Conservation (phyloP, 2,329 filamentous ascomycete genomes). For the Rutstroemia sp. region DNA sequence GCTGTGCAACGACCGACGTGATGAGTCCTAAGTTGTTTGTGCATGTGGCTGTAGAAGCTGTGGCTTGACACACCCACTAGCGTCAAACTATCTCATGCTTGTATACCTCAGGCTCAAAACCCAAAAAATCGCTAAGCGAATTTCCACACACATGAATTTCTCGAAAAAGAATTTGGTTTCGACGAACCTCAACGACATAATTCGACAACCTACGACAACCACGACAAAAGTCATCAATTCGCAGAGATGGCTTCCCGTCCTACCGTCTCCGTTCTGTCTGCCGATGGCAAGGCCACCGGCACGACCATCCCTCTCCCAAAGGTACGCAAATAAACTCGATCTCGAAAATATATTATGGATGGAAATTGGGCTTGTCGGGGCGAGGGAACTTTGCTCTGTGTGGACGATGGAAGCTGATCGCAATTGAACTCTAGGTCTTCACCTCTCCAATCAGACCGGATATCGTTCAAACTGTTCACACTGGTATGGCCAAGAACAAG, state of each 20-base stretch:
- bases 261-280: slow-evolving; percentile 94
- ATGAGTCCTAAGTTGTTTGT: not conserved
- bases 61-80: no score
- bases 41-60: not conserved
- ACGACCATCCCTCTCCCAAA: slow-evolving; percentile 87
- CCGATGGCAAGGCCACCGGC: slow-evolving; percentile 88
- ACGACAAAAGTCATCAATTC: slow-evolving; percentile 26
- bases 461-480: slow-evolving; percentile 95
- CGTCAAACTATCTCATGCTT: not conserved
- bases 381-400: not conserved
- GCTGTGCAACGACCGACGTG: not conserved
- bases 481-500: slow-evolving; percentile 99
- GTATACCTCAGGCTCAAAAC: not conserved
- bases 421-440: slow-evolving; percentile 59
- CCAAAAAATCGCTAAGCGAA: slow-evolving; percentile 7
- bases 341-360: slow-evolving; percentile 1
- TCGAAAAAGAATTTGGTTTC: slow-evolving; percentile 1
- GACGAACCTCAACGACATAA: slow-evolving; percentile 4
- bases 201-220: slow-evolving; percentile 20
- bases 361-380: not conserved
- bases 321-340: slow-evolving; percentile 21
- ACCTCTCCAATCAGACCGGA: slow-evolving; percentile 94
- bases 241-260: slow-evolving; percentile 80
- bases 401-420: slow-evolving; percentile 18
- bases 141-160: slow-evolving; percentile 2